Percentiles rank a stretch among this genome's conserved stretches.
Evolutionary conservation across 805 yeast genomes (phyloP).

Genomic region (Teunomyces cretensis): DNA sequence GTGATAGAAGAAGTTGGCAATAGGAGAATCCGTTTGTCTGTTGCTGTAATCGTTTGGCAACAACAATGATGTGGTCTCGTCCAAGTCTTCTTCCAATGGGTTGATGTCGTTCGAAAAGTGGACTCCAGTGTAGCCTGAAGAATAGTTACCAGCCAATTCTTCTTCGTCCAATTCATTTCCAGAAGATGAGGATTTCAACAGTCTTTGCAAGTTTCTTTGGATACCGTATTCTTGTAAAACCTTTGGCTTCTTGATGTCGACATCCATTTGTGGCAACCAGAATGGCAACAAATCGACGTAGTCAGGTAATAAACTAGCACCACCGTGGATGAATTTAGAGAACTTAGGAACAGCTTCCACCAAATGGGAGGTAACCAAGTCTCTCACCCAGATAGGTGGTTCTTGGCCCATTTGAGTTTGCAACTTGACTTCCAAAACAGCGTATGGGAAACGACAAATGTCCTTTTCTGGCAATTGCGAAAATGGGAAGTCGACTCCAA

Average conservation of each 20-base stretch:
- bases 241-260: conserved; percentile 89
- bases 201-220: conserved; percentile 36
- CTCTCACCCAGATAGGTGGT: conserved; percentile 97
- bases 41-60: conserved; percentile 35
- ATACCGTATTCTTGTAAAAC: conserved; percentile 60
- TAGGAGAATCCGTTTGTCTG: conserved; percentile 28
- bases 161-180: conserved; percentile 71
- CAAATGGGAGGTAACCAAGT: conserved; percentile 83
- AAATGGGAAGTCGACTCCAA: conserved; percentile 97
- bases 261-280: conserved; percentile 97
- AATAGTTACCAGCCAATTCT: conserved; percentile 50
- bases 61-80: conserved; percentile 43
- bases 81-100: conserved; percentile 52
- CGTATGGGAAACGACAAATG: conserved; percentile 93
- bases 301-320: conserved; percentile 87
- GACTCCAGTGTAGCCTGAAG: conserved; percentile 33
- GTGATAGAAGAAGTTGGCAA: conserved; percentile 30
- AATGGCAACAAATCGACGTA: conserved; percentile 84
- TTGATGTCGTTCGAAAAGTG: conserved; percentile 46
- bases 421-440: conserved; percentile 93
- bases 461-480: conserved; percentile 80
- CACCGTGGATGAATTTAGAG: conserved; percentile 96
- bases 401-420: conserved; percentile 99
- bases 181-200: conserved; percentile 33
- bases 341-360: conserved; percentile 98